Evolutionary conservation across 2,329 filamentous ascomycete species (phyloP).

Genomic region (Xylariaceae sp.): DNA sequence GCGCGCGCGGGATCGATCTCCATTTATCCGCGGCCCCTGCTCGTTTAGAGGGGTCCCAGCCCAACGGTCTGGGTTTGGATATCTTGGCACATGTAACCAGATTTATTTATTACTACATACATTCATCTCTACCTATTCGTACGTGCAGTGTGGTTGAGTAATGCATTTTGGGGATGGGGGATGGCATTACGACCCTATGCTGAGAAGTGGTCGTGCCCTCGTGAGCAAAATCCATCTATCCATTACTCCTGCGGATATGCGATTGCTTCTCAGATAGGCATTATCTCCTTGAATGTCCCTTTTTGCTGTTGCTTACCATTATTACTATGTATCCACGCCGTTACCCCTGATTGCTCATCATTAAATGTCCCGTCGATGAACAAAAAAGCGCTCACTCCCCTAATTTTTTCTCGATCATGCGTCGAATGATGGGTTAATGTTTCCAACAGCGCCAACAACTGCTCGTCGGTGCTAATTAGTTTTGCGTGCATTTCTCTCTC

Average conservation of each 20-base stretch:
- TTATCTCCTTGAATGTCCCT: too few relatives aligned
- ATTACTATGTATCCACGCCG: not conserved
- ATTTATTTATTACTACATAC: conserved; percentile 1
- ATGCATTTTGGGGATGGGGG: not conserved
- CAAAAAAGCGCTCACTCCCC: not conserved
- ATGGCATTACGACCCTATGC: not conserved
- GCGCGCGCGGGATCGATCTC: conserved; percentile 16
- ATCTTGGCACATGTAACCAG: conserved; percentile 17
- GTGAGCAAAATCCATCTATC: not conserved
- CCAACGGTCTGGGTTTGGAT: conserved; percentile 19
- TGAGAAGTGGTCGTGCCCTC: not conserved
- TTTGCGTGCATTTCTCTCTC: not conserved
- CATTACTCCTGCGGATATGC: too few relatives aligned
- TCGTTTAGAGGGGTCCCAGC: conserved; percentile 16
- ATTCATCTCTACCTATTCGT: too few relatives aligned
- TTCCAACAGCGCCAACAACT: not conserved
- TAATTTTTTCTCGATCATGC: not conserved
- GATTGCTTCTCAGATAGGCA: too few relatives aligned
- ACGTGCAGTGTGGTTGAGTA: not conserved
- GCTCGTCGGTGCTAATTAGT: not conserved
- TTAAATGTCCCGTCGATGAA: not conserved
- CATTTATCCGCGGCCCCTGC: conserved; percentile 23
- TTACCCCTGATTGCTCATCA: not conserved
- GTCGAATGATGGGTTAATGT: not conserved
- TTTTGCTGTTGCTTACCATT: too few relatives aligned